phyloP scores from a whole-genome alignment of 148 eudicot species.

The Nepenthes gracilis region DNA sequence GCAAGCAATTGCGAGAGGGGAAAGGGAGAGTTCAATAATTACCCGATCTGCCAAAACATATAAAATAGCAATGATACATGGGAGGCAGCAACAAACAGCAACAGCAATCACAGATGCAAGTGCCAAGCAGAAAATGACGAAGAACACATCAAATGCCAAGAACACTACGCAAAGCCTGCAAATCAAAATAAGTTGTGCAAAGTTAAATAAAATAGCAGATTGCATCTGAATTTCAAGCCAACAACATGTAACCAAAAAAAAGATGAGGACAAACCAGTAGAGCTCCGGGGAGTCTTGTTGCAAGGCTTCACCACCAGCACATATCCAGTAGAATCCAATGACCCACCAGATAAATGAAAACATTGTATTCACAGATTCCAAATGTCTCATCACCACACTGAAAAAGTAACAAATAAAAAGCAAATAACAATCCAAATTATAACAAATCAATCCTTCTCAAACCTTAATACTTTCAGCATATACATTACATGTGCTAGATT shows the following conservation, averaged over 20 bases:
- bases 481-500: too few species aligned
- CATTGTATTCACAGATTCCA: constrained; percentile 74
- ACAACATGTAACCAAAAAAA: not conserved
- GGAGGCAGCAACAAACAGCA: constrained; percentile 71
- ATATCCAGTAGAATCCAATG: constrained; percentile 66
- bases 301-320: constrained; percentile 43
- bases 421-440: not conserved
- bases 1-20: not conserved
- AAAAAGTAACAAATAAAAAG: constrained; percentile 6
- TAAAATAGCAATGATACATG: constrained; percentile 58
- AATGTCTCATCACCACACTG: constrained; percentile 42
- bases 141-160: constrained; percentile 65
- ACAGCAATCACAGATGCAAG: constrained; percentile 65
- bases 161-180: constrained; percentile 59
- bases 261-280: constrained; percentile 41
- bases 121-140: constrained; percentile 60
- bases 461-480: not conserved
- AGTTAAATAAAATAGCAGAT: not conserved
- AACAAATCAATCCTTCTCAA: not conserved
- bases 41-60: constrained; percentile 64
- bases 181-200: constrained; percentile 5
- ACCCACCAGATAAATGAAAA: constrained; percentile 79
- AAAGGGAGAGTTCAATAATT: not conserved
- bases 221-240: not conserved
- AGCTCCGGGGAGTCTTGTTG: constrained; percentile 47